Base-by-base conservation (phyloP, 192 early-diverging fungal genomes). In the Coemansia sp. region DNA sequence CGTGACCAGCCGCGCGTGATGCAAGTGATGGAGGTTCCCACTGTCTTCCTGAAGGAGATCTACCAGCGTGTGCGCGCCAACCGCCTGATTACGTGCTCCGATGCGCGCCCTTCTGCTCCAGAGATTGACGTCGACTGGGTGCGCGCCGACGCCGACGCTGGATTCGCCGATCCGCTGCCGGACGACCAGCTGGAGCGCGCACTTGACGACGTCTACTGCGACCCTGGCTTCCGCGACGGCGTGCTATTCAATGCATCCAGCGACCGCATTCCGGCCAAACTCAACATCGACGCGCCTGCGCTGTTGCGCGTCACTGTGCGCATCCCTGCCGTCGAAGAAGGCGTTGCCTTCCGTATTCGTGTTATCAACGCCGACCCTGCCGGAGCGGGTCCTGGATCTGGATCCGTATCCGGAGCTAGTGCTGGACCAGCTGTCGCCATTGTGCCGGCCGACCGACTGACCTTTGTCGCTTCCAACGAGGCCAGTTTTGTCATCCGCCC, bases 1-100 rank as follows among this genome's bases (percentile, higher is more conserved):
- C 82, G 82, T 67, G 82, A 84, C 63, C 82, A 84, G 74, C 82
- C 73, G 51, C 82, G 82, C 58, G 82, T 84, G 12, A 65, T 84
- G 37, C 76, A 77, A 13, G 54, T 84, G 42, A 84, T 84, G 82
- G 82, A 84, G 63, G 82, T 79, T 8, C 82, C 82, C 5, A 20
- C 74, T n/a, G 74, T 76, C 12, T 32, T 50, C 40, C 77, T 84
- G 14, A 38, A 37, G 25, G 71, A 68, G 17, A 76, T 84, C 68
- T 84, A 68, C 54, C 73, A 84, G 16, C 76, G 82, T 48, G 71
- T 84, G 10, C 40, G 51, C 19, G 74, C 74, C 12, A 76, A 64
- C 61, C 77, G 82, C 51, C 70, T 84, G 49, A 74, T 79, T 11
- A 71, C 76, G 20, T 76, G 73, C 63, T 84, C 77, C 11, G 76